These are phyloP conservation scores for Onygenales sp. DNA, from an alignment of 2,329 filamentous ascomycete genomes.

Conservation along the genomic window DNA sequence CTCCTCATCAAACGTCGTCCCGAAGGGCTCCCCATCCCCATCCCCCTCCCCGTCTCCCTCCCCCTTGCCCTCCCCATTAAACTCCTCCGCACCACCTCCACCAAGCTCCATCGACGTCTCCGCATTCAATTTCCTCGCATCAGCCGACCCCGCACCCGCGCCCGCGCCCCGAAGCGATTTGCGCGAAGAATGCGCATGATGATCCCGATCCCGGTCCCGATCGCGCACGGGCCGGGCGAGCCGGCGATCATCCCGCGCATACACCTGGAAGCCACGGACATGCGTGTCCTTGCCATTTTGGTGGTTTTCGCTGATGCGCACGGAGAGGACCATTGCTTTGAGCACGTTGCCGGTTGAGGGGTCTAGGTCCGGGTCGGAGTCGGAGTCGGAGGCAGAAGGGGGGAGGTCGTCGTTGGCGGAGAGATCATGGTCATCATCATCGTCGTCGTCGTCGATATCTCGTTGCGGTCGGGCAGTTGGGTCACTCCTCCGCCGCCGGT, in stretches of 20 bases:
- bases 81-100: conserved; percentile 8
- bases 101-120: conserved; percentile 1
- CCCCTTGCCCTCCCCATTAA: conserved; percentile 3
- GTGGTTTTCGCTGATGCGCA: conserved; percentile 89
- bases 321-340: conserved; percentile 79
- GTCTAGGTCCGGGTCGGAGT: conserved; percentile 14
- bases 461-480: too few species aligned
- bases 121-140: conserved; percentile 12
- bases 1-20: conserved; percentile 30
- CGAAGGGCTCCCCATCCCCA: conserved; percentile 16
- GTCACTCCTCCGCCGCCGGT: conserved; percentile 5
- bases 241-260: conserved; percentile 40
- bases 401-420: conserved; percentile 3
- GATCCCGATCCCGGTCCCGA: conserved; percentile 8
- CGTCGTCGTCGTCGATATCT: conserved; percentile 2
- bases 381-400: conserved; percentile 6
- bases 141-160: conserved; percentile 1
- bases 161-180: conserved; percentile 18
- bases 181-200: conserved; percentile 6
- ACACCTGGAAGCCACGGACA: conserved; percentile 84
- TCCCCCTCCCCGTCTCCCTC: conserved; percentile 16
- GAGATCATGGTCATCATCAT: conserved; percentile 6
- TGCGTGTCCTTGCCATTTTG: conserved; percentile 99
- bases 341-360: conserved; percentile 60
- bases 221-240: conserved; percentile 19